Conservation (phyloP, 495 filamentous ascomycete species). For the Tuber borchii region DNA sequence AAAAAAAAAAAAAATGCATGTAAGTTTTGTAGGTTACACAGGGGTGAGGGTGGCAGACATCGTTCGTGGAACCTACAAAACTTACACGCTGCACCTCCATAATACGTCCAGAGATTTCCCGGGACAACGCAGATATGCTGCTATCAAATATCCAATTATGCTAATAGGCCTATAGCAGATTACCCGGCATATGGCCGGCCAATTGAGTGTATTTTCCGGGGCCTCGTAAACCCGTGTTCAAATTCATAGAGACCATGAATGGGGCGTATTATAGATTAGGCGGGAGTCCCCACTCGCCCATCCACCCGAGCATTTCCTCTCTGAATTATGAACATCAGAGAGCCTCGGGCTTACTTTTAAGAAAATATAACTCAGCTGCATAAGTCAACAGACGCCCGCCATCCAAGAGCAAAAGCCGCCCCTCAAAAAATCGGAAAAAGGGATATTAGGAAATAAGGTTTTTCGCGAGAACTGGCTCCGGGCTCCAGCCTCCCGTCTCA, state of each 20-base stretch:
- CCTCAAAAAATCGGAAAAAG: background rate
- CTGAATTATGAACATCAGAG: background rate
- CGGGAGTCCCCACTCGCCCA: background rate
- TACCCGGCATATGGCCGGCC: background rate
- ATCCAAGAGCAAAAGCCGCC: background rate
- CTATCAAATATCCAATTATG: background rate
- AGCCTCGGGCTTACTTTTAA: background rate
- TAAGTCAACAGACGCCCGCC: background rate
- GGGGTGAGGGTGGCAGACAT: too few relatives aligned
- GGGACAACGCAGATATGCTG: background rate
- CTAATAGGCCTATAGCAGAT: background rate
- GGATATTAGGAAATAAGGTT: background rate
- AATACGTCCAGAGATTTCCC: background rate
- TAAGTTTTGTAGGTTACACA: too few relatives aligned
- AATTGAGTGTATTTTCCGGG: background rate
- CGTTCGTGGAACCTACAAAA: too few relatives aligned
- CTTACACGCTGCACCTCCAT: too few relatives aligned
- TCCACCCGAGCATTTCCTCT: background rate
- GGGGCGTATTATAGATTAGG: background rate
- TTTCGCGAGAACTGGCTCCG: background rate
- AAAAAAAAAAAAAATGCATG: too few relatives aligned
- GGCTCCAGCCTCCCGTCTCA: background rate
- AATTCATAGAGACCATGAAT: background rate
- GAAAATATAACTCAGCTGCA: background rate
- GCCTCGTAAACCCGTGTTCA: background rate